Conservation (phyloP, 805 yeast genomes). For the Wickerhamiella nectarea region DNA sequence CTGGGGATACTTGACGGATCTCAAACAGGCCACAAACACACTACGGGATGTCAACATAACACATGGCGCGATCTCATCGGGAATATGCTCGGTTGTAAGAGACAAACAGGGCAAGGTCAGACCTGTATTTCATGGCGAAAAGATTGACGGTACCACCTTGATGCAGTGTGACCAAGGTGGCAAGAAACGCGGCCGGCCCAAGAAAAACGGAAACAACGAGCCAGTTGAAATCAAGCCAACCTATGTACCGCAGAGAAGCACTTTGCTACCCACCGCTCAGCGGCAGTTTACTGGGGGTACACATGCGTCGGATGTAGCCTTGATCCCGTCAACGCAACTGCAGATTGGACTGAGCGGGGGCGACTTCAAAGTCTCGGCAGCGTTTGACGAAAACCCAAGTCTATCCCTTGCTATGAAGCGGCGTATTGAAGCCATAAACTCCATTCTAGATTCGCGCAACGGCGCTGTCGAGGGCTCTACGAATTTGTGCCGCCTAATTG, state of each 20-base stretch:
- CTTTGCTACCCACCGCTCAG: background rate
- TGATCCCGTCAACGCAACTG: no score
- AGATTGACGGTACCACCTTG: background rate
- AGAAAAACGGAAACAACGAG: background rate
- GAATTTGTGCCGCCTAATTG: conserved; percentile 30
- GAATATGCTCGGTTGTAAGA: conserved; percentile 10
- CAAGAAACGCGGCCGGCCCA: conserved; percentile 6
- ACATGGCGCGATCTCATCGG: conserved; percentile 7
- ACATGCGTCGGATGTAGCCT: no score
- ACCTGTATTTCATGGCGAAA: conserved; percentile 5
- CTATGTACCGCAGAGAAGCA: background rate
- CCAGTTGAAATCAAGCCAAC: background rate
- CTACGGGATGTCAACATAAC: conserved; percentile 7
- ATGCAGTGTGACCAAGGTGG: background rate
- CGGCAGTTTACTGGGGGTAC: conserved; percentile 1
- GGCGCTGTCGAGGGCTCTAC: conserved; percentile 37
- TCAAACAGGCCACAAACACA: background rate
- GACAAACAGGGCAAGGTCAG: background rate
- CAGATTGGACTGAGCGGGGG: no score
- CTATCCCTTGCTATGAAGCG: conserved; percentile 18
- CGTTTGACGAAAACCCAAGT: no score
- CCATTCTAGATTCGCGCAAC: conserved; percentile 30
- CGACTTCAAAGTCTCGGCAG: no score
- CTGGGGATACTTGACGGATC: conserved; percentile 23
- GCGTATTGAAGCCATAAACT: conserved; percentile 33